These are phyloP conservation scores for Phoma sp. DNA, from an alignment of 2,329 filamentous ascomycete genomes.

Conservation along the genomic window DNA sequence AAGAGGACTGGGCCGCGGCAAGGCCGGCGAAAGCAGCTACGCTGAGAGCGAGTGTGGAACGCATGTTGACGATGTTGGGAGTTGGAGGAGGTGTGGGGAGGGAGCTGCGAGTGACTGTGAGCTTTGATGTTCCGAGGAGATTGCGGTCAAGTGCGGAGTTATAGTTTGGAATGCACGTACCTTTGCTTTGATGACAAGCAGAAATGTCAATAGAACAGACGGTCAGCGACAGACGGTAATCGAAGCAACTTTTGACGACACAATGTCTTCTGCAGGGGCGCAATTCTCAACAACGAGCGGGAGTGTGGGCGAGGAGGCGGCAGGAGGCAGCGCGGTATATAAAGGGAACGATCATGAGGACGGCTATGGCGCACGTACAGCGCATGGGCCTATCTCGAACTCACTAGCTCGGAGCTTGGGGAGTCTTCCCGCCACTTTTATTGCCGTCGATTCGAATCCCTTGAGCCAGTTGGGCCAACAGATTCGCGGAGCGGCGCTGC, in stretches of 20 bases:
- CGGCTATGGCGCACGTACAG: conserved; percentile 18
- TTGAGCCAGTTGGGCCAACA: conserved; percentile 14
- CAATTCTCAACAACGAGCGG: conserved; percentile 40
- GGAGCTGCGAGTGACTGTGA: conserved; percentile 4
- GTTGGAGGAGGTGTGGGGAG: conserved; percentile 7
- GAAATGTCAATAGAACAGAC: conserved; percentile 19
- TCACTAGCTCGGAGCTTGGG: conserved; percentile 17
- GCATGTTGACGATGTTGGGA: conserved; percentile 49
- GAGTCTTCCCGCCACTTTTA: conserved; percentile 14
- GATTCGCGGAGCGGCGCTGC: conserved; percentile 10
- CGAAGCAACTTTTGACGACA: conserved; percentile 6
- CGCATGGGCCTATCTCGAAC: conserved; percentile 21
- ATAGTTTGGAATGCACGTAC: conserved; percentile 19
- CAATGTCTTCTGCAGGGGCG: conserved; percentile 18
- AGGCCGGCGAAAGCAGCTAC: conserved; percentile 60
- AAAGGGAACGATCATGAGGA: conserved; percentile 37
- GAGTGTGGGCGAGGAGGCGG: conserved; percentile 26
- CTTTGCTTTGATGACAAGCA: conserved; percentile 8
- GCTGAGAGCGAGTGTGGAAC: conserved; percentile 60
- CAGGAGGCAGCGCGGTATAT: conserved; percentile 32
- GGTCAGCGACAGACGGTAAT: conserved; percentile 34
- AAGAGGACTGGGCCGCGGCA: conserved; percentile 55
- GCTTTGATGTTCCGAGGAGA: conserved; percentile 11
- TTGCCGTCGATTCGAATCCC: conserved; percentile 13
- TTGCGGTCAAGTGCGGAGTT: conserved; percentile 9